Base-by-base conservation (phyloP, 345 rosid species). In the Ceriops zippeliana region DNA sequence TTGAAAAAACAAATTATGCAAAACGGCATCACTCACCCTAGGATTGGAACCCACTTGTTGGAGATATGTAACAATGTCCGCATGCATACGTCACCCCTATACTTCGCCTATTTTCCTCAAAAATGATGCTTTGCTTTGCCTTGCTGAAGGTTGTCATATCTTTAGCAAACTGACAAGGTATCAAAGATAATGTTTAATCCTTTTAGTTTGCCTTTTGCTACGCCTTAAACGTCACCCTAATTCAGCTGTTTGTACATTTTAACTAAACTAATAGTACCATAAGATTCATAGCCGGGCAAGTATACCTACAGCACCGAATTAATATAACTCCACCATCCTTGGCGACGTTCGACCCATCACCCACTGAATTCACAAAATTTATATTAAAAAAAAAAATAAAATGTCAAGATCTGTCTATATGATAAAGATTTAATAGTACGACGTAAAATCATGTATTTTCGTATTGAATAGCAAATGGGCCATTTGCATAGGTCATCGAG, bases 51-150 rank as follows among this genome's bases (percentile, higher is more conserved):
- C 76, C 62, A 72, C 71, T 26, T 51, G 1, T 37, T 11, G 47
- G 26, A 56, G 47, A 60, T 32, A 10, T 26, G 17, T 26, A 20
- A 46, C 15, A 9, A 34, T 5, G 37, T 63, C 27, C 35, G 7
- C 7, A 34, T 31, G 24, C n/a, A 21, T 49, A 27, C 17, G 7
- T 8, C 32, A 58, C 19, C 20, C 24, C 54, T n/a, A 13, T 56
- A 34, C n/a, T 32, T 61, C 38, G 28, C 57, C 65, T 65, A 27
- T 66, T 69, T 66, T 69, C 54, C 63, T 24, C 61, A 9, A 31
- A 38, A 35, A 71, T 3, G 42, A 42, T 57, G 37, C 62, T 66
- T 52, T 68, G 22, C 37, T 42, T 61, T 67, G 68, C 76, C 73
- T 70, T 34, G 81, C 56, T 66, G 60, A 38, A 42, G 8, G 19